phyloP scores from a whole-genome alignment of 2,329 filamentous ascomycete species.

The Phyllosticta paracitricarpa region DNA sequence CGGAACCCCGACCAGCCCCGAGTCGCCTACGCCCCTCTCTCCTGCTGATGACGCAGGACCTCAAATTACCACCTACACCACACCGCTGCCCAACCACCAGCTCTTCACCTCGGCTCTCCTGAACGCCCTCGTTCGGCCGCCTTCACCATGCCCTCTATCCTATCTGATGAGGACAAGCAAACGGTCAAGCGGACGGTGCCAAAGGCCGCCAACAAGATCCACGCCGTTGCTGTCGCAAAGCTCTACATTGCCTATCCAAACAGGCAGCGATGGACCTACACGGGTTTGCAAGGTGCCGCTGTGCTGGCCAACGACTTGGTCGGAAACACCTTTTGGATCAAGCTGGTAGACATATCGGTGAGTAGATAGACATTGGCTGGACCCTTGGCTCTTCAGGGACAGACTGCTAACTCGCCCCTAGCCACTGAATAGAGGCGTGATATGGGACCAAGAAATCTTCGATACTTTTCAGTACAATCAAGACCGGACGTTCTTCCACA shows the following conservation, averaged over 20 bases:
- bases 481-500: conserved; percentile 94
- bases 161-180: conserved; percentile 90
- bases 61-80: conserved; percentile 4
- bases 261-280: conserved; percentile 81
- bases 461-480: conserved; percentile 93
- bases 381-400: conserved; percentile 11
- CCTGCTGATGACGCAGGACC: conserved; percentile 9
- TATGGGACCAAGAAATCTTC: conserved; percentile 98
- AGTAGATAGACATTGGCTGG: conserved; percentile 25
- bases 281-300: conserved; percentile 80
- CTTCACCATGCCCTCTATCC: conserved; percentile 48
- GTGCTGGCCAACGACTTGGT: conserved; percentile 91
- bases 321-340: conserved; percentile 93
- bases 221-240: conserved; percentile 83
- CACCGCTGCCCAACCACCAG: conserved; percentile 8
- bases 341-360: conserved; percentile 94
- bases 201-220: conserved; percentile 93
- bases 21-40: conserved; percentile 5
- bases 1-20: conserved; percentile 2
- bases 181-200: conserved; percentile 91
- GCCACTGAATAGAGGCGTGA: conserved; percentile 70
- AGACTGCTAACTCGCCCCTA: conserved; percentile 27
- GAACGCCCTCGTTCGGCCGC: neutral
- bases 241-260: conserved; percentile 90
- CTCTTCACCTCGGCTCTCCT: neutral